Base-by-base conservation (phyloP, 2,329 filamentous ascomycete species). In the Mariannaea sp. region DNA sequence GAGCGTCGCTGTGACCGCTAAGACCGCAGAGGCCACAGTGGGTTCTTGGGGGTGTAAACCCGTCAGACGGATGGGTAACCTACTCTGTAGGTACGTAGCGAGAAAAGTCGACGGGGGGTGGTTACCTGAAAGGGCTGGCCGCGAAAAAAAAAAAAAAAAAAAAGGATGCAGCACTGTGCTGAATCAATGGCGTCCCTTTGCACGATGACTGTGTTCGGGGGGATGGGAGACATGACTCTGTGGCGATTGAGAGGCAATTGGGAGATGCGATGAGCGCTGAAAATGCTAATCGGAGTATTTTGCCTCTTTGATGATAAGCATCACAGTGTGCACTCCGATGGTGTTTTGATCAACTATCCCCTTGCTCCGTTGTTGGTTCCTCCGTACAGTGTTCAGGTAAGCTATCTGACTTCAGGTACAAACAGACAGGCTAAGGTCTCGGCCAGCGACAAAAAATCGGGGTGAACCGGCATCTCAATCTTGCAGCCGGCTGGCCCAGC, bases 401-500 rank as follows among this genome's bases (percentile, higher is more conserved):
- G n/a, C n/a, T n/a, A n/a, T n/a, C n/a, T n/a, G n/a, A n/a, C 22
- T 32, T 48, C 50, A 46, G 42, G 43, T 43, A 43, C 16, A 30
- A 44, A 27, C 17, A 53, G 55, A 65, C 56, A 57, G 64, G 64
- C 61, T 60, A 57, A 61, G 64, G 64, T 64, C 61, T 62, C 66
- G 66, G 66, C 62, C 65, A 57, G 61, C 66, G 64, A 62, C 59
- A 60, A 66, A 66, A 61, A 60, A 60, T 71, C 69, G 69, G 69
- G 65, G 64, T 62, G 69, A 71, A 71, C 68, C 69, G 69, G 68
- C 60, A 68, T 64, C 61, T 67, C 59, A 47, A 64, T 65, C 64
- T 65, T 50, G 63, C 63, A 65, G 63, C 61, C 59, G 57, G 62
- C 49, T 56, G 32, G 50, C 35, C 36, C 49, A 46, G 36, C 22